These are phyloP conservation scores for Fraxinus pennsylvanica DNA, from an alignment of 257 asterid genomes.

Conservation along the genomic window DNA sequence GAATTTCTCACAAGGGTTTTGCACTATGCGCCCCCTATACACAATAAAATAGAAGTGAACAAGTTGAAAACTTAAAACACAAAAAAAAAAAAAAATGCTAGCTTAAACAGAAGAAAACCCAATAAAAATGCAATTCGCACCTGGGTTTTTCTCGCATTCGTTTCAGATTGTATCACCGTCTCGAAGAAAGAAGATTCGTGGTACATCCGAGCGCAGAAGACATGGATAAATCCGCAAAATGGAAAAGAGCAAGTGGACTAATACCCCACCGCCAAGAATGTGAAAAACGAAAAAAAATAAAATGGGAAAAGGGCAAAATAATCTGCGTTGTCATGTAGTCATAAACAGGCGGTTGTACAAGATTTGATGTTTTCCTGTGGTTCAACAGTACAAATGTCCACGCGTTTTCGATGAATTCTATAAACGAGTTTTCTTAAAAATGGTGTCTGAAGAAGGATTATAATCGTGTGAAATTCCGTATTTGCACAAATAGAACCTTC, in stretches of 20 bases:
- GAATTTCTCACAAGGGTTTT: conserved; percentile 21
- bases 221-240: conserved; percentile 41
- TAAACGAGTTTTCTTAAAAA: neutral
- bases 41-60: conserved; percentile 25
- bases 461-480: neutral
- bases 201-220: conserved; percentile 16
- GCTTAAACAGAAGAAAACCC: conserved; percentile 14
- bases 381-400: neutral
- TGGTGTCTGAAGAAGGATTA: neutral
- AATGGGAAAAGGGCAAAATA: conserved; percentile 10
- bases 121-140: conserved; percentile 18
- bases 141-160: conserved; percentile 31
- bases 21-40: neutral
- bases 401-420: conserved; percentile 3
- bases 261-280: conserved; percentile 31
- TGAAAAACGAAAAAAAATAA: neutral
- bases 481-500: neutral
- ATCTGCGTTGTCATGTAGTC: conserved; percentile 11
- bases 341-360: neutral
- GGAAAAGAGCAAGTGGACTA: conserved; percentile 26
- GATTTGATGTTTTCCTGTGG: neutral
- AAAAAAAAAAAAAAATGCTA: conserved; percentile 17
- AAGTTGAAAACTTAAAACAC: conserved; percentile 31
- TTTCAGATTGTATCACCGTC: conserved; percentile 27
- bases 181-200: conserved; percentile 3